A percentile compares a stretch with the other conserved stretches of the same genome.
Conservation (phyloP, 179 eudicot genomes). For the Sideroxylon spinosum region DNA sequence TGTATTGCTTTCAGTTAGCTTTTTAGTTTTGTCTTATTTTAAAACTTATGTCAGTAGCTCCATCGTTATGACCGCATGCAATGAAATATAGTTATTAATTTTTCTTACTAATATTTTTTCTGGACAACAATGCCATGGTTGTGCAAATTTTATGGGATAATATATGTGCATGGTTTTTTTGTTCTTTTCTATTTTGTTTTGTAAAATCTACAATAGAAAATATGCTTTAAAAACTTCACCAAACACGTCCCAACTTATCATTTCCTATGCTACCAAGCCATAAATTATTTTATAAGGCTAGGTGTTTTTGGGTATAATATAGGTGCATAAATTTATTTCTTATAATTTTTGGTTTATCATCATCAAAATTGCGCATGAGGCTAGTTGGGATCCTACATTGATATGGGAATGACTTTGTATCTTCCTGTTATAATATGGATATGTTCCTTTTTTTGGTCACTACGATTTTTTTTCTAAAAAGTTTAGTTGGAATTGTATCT, state of each 20-base stretch:
- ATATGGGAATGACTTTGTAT: neutral
- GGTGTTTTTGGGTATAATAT: neutral
- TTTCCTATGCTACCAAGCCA: neutral
- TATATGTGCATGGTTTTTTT: too few species aligned
- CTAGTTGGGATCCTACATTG: too few species aligned
- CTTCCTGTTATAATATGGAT: neutral
- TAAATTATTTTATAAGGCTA: neutral
- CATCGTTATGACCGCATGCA: too few species aligned
- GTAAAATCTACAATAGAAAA: neutral
- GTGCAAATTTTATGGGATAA: too few species aligned
- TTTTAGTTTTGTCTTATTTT: too few species aligned
- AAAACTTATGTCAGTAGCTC: too few species aligned
- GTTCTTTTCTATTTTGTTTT: neutral
- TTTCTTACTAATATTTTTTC: neutral
- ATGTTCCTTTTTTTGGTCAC: neutral
- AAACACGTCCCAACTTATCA: neutral
- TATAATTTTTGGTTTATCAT: neutral
- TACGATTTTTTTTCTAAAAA: neutral
- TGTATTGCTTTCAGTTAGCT: too few species aligned
- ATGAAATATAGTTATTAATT: neutral
- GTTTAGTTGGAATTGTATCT: neutral
- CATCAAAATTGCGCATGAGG: neutral
- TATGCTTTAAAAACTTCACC: neutral
- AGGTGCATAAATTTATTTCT: neutral
- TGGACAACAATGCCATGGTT: too few species aligned